phyloP scores from a whole-genome alignment of 495 filamentous ascomycete genomes.

The Staphylotrichum tortipilum region DNA sequence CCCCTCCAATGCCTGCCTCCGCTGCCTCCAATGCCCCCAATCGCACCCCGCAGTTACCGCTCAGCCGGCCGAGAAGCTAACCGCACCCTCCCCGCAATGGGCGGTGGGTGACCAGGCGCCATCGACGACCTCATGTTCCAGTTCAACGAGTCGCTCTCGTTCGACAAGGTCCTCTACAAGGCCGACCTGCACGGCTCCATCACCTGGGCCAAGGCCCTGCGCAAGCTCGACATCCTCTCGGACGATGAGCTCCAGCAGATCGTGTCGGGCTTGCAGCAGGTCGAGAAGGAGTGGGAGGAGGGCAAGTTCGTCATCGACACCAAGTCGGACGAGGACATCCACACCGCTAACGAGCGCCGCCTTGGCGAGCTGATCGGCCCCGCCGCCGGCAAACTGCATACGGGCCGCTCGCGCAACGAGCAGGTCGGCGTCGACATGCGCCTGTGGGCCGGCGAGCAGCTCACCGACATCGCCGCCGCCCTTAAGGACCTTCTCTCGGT shows the following conservation, averaged over 20 bases:
- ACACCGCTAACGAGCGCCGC: constrained; percentile 89
- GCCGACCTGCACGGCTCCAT: constrained; percentile 76
- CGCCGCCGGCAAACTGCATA: constrained; percentile 87
- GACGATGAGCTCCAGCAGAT: constrained; percentile 66
- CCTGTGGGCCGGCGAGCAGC: constrained; percentile 75
- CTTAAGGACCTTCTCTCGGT: constrained; percentile 65
- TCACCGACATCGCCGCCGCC: constrained; percentile 60
- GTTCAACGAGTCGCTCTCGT: constrained; percentile 82
- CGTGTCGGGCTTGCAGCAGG: constrained; percentile 60
- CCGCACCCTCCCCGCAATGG: constrained; percentile 5
- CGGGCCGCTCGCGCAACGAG: constrained; percentile 85
- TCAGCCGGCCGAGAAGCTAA: neutral
- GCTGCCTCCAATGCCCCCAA: neutral
- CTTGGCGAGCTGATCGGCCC: constrained; percentile 83
- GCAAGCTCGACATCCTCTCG: constrained; percentile 66
- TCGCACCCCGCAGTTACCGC: neutral
- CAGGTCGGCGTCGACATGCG: constrained; percentile 93
- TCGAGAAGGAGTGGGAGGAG: constrained; percentile 66
- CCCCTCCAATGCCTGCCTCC: no score
- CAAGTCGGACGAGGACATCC: constrained; percentile 65
- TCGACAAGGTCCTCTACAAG: constrained; percentile 73
- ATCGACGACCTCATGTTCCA: constrained; percentile 82
- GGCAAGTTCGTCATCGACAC: constrained; percentile 51
- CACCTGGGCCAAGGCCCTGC: constrained; percentile 81
- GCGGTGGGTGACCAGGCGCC: constrained; percentile 58